Evolutionary conservation across 1,139 yeast species (phyloP), one percentile per base, ranked within the genome.

Genomic region (Lodderomyces jiufengensis): DNA sequence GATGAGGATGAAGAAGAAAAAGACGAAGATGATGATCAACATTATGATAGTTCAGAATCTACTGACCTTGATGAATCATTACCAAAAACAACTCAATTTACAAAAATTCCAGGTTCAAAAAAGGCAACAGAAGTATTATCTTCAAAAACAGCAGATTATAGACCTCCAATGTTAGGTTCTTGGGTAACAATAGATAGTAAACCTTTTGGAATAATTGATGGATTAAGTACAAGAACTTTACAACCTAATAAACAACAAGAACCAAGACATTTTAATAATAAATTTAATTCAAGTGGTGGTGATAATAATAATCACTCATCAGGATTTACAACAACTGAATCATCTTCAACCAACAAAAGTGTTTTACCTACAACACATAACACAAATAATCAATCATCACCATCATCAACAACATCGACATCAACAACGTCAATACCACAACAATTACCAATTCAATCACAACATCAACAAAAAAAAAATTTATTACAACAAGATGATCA

Each of bases 191-290:
- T 73, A 4, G 85, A 80, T 41, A 75, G 76, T 35, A 80, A 86
- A 49, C 97, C 96, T 0, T 87, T 84, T 59, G 95, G 96, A 20
- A 87, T 92, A 41, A 90, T 92, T 49, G 97, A 92, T 56, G 97
- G 98, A 5, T 70, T 86, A 24, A 80, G 95, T 1, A 92, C 97
- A 0, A 70, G 96, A 39, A 81, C 95, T 2, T 66, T 88, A 39
- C 60, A 46, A 12, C 40, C 35, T 8, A 38, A 27, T 20, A 32
- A 32, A 23, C 18, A 27, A 7, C 35, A 31, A 10, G 42, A 38
- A 21, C 42, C 42, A 12, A 31, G 42, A 24, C 16, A 12, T 28
- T 9, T 15, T 12, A 24, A 11, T 27, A 29, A n/a, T 22, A 28
- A 24, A n/a, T 5, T 24, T 12, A 24, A 24, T 12, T n/a, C 13